These are phyloP conservation scores for Pseudopithomyces maydicus DNA, from an alignment of 2,329 filamentous ascomycete species.

Conservation along the genomic window DNA sequence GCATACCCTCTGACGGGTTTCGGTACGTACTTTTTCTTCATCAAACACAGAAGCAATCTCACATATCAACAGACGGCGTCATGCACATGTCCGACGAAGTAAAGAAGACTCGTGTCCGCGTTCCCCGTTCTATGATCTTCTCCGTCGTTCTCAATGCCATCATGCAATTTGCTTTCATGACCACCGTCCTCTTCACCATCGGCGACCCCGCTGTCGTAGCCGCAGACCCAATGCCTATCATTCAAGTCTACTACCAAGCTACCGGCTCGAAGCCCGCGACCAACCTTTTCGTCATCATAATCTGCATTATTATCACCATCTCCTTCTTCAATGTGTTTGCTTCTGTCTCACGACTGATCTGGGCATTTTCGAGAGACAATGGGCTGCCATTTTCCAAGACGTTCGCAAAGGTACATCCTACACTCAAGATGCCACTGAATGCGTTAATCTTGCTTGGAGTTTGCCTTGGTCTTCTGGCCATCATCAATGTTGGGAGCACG, in stretches of 20 bases:
- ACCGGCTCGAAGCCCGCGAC: conserved; percentile 42
- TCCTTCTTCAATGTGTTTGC: conserved; percentile 49
- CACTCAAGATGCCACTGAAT: conserved; percentile 24
- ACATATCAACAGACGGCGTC: conserved; percentile 43
- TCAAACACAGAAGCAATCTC: not conserved
- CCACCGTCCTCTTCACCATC: conserved; percentile 52
- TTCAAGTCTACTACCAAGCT: conserved; percentile 44
- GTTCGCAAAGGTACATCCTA: conserved; percentile 30
- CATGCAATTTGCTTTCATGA: conserved; percentile 49
- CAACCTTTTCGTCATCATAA: conserved; percentile 44
- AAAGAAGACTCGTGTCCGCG: conserved; percentile 23
- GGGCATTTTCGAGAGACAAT: conserved; percentile 56
- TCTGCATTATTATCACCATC: conserved; percentile 40
- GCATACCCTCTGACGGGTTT: conserved; percentile 29
- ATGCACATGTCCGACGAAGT: conserved; percentile 47
- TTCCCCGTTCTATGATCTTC: conserved; percentile 48
- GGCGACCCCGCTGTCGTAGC: conserved; percentile 22
- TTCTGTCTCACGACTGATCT: conserved; percentile 53
- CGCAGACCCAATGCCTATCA: conserved; percentile 2
- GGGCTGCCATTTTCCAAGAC: conserved; percentile 46
- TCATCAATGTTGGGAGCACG: conserved; percentile 35
- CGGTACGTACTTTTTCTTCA: not conserved
- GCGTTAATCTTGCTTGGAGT: conserved; percentile 22
- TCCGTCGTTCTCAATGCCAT: conserved; percentile 50
- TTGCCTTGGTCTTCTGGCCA: conserved; percentile 35